Evolutionary conservation across 1,284 basidiomycete species (phyloP).

Genomic region (Rhodotorula glutinis): DNA sequence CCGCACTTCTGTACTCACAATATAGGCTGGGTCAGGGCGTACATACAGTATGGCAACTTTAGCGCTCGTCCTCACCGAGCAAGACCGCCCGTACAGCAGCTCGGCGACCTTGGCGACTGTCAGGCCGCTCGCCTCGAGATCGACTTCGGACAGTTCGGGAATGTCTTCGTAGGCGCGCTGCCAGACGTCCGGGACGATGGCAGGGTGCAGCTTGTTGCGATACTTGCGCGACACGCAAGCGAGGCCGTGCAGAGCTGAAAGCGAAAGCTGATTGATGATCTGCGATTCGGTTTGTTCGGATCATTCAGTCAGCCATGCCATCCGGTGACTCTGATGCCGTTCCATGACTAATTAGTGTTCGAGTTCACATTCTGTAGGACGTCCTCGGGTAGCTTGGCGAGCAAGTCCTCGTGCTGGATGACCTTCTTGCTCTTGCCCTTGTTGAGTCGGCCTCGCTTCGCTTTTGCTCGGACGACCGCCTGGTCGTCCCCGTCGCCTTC

Average conservation of each 20-base stretch:
- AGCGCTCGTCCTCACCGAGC: neutral
- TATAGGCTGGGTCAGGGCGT: neutral
- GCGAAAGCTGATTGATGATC: neutral
- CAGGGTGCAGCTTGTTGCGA: neutral
- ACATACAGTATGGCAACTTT: too few species aligned
- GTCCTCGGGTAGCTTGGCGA: constrained; percentile 4
- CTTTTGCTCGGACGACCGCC: neutral
- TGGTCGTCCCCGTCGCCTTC: neutral
- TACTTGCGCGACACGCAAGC: neutral
- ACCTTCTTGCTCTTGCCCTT: neutral
- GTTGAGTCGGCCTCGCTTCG: neutral
- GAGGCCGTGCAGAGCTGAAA: neutral
- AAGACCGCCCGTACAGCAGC: constrained; percentile 1
- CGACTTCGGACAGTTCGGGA: neutral
- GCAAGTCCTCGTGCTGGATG: neutral
- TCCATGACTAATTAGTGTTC: neutral
- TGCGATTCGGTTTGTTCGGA: neutral
- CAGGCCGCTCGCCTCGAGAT: neutral
- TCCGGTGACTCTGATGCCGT: neutral
- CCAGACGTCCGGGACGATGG: neutral
- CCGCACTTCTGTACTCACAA: neutral
- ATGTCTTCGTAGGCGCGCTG: neutral
- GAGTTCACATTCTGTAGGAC: neutral
- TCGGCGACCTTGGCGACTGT: neutral
- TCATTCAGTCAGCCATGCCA: too few species aligned